Base-by-base conservation (phyloP, 2,329 filamentous ascomycete species). In the Pyrenochaeta sp. region DNA sequence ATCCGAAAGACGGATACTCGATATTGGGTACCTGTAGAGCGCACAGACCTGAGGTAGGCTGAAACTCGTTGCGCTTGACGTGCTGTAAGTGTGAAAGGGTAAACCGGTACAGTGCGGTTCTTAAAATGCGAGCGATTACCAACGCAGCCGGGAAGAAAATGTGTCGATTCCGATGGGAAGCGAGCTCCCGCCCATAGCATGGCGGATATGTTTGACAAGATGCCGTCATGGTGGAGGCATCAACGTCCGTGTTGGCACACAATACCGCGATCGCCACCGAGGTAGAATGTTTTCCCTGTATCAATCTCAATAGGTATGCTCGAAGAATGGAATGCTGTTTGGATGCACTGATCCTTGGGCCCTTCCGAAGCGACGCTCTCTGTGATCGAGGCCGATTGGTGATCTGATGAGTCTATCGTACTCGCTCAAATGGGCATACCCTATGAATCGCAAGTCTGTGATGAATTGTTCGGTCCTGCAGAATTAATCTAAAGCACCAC, bases 41-140 rank as follows among this genome's bases (percentile, higher is more conserved):
- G 44, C 55, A 60, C 49, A 44, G 58, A 39, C 50, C 50, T 29
- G 35, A 27, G 28, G 32, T 41, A 40, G 47, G 43, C 54, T 57
- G 47, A 50, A 55, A 53, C 41, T 38, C 44, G 15, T 51, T 36
- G 48, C 51, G 50, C 53, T 50, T 52, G 45, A 44, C 47, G 46
- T 41, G 31, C 30, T 44, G 40, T 42, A 21, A 37, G 35, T 48
- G 28, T 49, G 44, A 40, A 44, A 44, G 37, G 43, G 30, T 22
- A 36, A 17, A 11, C 13, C 28, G 11, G 21, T 21, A 19, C 38
- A 41, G 15, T 28, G 22, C 19, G 32, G 20, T n/a, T 26, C 10
- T 14, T 6, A 13, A 26, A 32, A 7, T 13, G 29, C 5, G 22
- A 15, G 17, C 9, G 21, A 35, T 29, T 29, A 18, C 15, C n/a